These are phyloP conservation scores for Fusarium incarnatum DNA, from an alignment of 2,329 filamentous ascomycete species.

Conservation along the genomic window DNA sequence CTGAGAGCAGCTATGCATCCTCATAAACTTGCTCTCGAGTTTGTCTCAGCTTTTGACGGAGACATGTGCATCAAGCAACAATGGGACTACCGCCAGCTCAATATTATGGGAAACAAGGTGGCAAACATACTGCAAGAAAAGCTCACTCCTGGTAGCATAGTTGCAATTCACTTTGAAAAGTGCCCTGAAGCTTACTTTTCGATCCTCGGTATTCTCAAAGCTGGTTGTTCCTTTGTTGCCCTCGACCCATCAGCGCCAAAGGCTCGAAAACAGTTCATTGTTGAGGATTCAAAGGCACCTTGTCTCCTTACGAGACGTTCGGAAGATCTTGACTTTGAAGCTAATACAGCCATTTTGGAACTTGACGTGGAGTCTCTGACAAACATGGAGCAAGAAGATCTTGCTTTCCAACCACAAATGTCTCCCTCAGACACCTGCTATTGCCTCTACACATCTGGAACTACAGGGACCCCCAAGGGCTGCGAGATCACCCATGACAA, in stretches of 20 bases:
- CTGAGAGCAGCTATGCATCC: constrained; percentile 66
- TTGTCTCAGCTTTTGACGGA: constrained; percentile 69
- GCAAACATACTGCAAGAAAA: constrained; percentile 70
- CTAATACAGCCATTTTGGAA: constrained; percentile 49
- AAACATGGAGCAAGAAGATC: not conserved
- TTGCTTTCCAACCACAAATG: constrained; percentile 40
- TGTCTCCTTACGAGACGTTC: constrained; percentile 68
- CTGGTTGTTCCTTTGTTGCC: constrained; percentile 83
- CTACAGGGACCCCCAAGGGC: constrained; percentile 87
- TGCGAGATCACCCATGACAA: constrained; percentile 92
- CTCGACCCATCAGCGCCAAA: constrained; percentile 80
- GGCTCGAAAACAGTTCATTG: constrained; percentile 80
- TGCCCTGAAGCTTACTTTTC: constrained; percentile 86
- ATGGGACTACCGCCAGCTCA: constrained; percentile 82
- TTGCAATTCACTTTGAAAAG: constrained; percentile 86
- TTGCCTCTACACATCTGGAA: constrained; percentile 88
- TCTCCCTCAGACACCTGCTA: constrained; percentile 74
- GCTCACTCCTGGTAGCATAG: constrained; percentile 68
- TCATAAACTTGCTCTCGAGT: constrained; percentile 77
- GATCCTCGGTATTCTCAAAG: constrained; percentile 84
- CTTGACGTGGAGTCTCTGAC: constrained; percentile 51
- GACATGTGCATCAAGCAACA: constrained; percentile 58
- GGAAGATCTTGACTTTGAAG: constrained; percentile 50
- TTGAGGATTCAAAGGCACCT: constrained; percentile 76
- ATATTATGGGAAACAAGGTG: constrained; percentile 77